phyloP scores from a whole-genome alignment of 2,329 filamentous ascomycete species.

The Apiospora phragmitis region DNA sequence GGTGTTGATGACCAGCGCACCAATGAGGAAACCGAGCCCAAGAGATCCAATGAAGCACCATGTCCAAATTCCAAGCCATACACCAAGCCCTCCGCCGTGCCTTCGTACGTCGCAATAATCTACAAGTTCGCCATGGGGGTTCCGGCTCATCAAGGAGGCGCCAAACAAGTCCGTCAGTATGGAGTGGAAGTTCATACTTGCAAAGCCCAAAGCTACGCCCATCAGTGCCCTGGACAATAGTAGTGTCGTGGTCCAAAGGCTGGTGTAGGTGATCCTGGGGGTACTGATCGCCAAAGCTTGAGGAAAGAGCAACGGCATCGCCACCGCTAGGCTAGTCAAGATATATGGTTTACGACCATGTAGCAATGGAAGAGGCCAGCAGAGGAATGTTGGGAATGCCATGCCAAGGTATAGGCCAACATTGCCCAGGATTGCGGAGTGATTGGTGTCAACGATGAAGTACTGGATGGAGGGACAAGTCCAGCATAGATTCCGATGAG shows the following conservation, averaged over 20 bases:
- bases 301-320: conserved; percentile 73
- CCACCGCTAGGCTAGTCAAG: conserved; percentile 65
- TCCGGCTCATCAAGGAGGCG: conserved; percentile 69
- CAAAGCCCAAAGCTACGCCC: conserved; percentile 70
- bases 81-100: conserved; percentile 75
- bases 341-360: conserved; percentile 79
- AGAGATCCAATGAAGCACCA: conserved; percentile 76
- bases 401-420: conserved; percentile 71
- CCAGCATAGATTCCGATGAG: conserved; percentile 77
- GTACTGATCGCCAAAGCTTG: conserved; percentile 67
- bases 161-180: conserved; percentile 76
- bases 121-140: conserved; percentile 72
- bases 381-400: conserved; percentile 67
- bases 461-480: conserved; percentile 80
- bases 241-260: conserved; percentile 59
- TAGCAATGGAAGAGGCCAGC: conserved; percentile 73
- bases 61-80: conserved; percentile 79
- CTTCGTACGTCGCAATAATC: conserved; percentile 67
- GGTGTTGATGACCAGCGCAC: conserved; percentile 66
- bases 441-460: conserved; percentile 68
- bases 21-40: conserved; percentile 70
- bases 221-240: conserved; percentile 65
- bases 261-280: conserved; percentile 55
- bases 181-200: conserved; percentile 74
- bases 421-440: conserved; percentile 71